Evolutionary conservation across 2,329 filamentous ascomycete species (phyloP).

Genomic region (Colletotrichum magnum): DNA sequence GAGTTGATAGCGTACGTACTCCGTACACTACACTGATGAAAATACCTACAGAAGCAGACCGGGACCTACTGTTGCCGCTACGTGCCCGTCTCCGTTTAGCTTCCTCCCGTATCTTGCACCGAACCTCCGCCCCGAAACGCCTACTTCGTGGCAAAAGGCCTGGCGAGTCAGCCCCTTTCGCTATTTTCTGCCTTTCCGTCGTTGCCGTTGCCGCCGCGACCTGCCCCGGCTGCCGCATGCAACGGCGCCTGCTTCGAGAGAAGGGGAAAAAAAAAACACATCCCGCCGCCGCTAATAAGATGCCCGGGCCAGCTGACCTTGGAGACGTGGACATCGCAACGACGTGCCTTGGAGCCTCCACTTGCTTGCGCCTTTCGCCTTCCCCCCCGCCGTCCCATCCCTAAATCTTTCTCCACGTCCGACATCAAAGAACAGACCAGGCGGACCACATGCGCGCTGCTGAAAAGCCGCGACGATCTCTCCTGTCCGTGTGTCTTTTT

Average conservation of each 20-base stretch:
- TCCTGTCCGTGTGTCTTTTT: conserved; percentile 11
- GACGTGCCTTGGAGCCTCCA: conserved; percentile 30
- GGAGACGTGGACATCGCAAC: conserved; percentile 24
- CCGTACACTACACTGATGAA: no score
- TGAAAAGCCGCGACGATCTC: neutral
- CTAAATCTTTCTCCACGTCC: conserved; percentile 16
- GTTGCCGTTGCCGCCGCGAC: conserved; percentile 18
- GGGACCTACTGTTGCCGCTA: conserved; percentile 12
- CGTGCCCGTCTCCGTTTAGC: conserved; percentile 25
- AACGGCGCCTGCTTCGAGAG: conserved; percentile 28
- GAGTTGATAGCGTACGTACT: no score
- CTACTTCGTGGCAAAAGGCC: conserved; percentile 14
- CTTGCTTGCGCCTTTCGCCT: conserved; percentile 7
- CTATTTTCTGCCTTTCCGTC: conserved; percentile 19
- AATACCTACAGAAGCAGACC: neutral
- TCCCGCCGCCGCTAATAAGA: conserved; percentile 23
- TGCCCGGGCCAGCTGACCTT: conserved; percentile 18
- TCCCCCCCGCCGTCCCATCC: neutral
- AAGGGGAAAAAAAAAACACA: neutral
- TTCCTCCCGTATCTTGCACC: conserved; percentile 27
- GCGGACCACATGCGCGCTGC: neutral
- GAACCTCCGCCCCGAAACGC: conserved; percentile 30
- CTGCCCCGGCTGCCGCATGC: conserved; percentile 27
- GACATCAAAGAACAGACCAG: neutral
- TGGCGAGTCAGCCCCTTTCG: conserved; percentile 24